phyloP scores from a whole-genome alignment of 164 flowering plant genomes.

The grape (Vitis vinifera) region DNA sequence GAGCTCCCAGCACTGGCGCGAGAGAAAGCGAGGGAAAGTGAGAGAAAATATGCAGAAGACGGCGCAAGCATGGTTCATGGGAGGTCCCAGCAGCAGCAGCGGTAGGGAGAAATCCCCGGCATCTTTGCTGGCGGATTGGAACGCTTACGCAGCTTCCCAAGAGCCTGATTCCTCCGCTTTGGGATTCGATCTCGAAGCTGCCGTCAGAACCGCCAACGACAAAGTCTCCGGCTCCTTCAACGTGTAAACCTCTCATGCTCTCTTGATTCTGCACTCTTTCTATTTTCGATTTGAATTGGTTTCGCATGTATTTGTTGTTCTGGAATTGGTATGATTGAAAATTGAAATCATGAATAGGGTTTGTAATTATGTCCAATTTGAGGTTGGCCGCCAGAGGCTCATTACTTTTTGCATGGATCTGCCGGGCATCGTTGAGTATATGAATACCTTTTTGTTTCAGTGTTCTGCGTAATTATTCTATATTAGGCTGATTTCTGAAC shows the following conservation, averaged over 20 bases:
- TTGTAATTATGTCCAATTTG: no score
- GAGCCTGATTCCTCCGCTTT: slow-evolving; percentile 30
- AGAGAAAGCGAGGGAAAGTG: slow-evolving; percentile 5
- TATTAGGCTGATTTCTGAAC: background rate
- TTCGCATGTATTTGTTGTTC: no score
- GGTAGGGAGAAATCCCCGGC: slow-evolving; percentile 37
- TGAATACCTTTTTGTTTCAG: no score
- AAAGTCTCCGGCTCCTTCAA: slow-evolving; percentile 80
- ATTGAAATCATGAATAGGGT: no score
- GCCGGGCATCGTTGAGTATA: no score
- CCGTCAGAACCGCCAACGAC: slow-evolving; percentile 83
- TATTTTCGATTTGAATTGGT: background rate
- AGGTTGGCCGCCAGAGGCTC: no score
- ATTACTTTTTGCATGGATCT: no score
- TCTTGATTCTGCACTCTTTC: background rate
- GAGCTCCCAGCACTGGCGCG: no score
- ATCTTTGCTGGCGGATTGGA: slow-evolving; percentile 90
- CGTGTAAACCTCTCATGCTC: slow-evolving; percentile 47
- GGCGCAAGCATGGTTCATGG: slow-evolving; percentile 78
- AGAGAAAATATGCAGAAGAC: slow-evolving; percentile 22
- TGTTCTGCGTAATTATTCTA: no score
- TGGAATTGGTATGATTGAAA: no score
- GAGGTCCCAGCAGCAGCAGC: slow-evolving; percentile 28
- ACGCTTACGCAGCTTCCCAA: slow-evolving; percentile 67
- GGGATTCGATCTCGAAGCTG: slow-evolving; percentile 83